Conservation (phyloP, 768 basidiomycete species). For the Agaricus subrufescens region DNA sequence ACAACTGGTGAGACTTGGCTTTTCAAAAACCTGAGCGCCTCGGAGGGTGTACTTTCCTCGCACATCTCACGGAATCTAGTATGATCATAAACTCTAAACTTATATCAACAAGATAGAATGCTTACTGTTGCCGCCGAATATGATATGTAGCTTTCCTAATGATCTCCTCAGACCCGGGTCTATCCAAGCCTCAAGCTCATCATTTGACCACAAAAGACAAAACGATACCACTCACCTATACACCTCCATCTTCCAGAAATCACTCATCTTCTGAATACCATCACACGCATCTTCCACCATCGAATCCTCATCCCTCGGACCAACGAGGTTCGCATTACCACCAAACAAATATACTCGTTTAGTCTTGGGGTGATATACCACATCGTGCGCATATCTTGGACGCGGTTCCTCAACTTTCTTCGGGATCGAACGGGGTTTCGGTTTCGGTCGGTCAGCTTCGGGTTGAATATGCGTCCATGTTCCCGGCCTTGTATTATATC, state of each 20-base stretch:
- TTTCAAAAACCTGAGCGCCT: constrained; percentile 70
- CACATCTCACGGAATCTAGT: constrained; percentile 81
- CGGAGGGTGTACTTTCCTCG: constrained; percentile 51
- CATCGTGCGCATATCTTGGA: constrained; percentile 75
- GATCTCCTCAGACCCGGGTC: constrained; percentile 59
- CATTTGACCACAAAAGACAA: neutral
- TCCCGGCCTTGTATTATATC: constrained; percentile 55
- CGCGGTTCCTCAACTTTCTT: constrained; percentile 36
- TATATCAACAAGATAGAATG: constrained; percentile 7
- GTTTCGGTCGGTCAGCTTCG: constrained; percentile 15
- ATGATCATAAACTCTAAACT: neutral
- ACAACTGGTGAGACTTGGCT: constrained; percentile 67
- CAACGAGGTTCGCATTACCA: constrained; percentile 52
- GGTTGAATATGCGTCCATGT: constrained; percentile 60
- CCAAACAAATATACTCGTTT: constrained; percentile 68
- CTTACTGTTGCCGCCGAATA: constrained; percentile 71
- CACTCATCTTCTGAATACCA: constrained; percentile 39
- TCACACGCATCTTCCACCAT: neutral
- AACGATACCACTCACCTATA: constrained; percentile 41
- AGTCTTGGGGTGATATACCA: constrained; percentile 61
- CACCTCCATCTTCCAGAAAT: constrained; percentile 75
- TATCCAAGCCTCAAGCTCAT: constrained; percentile 20
- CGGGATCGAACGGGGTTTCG: neutral
- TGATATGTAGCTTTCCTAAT: constrained; percentile 58
- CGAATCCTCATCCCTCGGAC: constrained; percentile 5